Conservation (phyloP, 148 eudicot species). For the Tetragonia tetragonoides region DNA sequence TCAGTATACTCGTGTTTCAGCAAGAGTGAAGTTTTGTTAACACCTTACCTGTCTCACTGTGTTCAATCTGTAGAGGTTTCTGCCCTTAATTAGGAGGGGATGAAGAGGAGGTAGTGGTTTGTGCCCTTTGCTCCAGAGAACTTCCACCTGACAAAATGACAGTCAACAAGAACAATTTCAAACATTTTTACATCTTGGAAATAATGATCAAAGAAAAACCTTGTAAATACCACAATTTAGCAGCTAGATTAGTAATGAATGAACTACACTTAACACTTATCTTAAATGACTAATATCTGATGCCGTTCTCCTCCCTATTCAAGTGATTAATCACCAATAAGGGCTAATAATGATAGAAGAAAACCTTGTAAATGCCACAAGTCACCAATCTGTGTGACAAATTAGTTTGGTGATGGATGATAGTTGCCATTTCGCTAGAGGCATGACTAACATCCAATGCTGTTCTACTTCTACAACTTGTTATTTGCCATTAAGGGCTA, state of each 20-base stretch:
- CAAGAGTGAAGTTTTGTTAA: not conserved
- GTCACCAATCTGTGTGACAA: too few relatives aligned
- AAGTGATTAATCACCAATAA: not conserved
- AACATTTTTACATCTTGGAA: not conserved
- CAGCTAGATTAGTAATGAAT: not conserved
- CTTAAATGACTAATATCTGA: not conserved
- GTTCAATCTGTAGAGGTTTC: constrained; percentile 72
- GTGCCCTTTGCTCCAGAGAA: constrained; percentile 82
- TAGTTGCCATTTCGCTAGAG: too few relatives aligned
- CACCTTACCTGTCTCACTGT: constrained; percentile 66
- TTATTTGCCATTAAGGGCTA: not conserved
- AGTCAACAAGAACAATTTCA: not conserved
- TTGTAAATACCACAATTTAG: not conserved
- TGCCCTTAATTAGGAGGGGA: constrained; percentile 80
- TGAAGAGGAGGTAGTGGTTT: constrained; percentile 79
- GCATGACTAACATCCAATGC: too few relatives aligned
- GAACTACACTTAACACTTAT: too few relatives aligned
- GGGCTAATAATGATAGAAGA: too few relatives aligned
- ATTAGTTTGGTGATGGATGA: too few relatives aligned
- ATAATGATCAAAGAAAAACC: not conserved
- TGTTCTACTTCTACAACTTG: not conserved
- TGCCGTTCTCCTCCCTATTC: not conserved
- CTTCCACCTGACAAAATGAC: constrained; percentile 60
- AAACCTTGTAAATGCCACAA: too few relatives aligned
- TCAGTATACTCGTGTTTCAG: not conserved